Percentiles rank a stretch among this genome's conserved stretches.
Evolutionary conservation across 345 rosid genomes (phyloP).

Genomic region (Rhizophora apiculata): DNA sequence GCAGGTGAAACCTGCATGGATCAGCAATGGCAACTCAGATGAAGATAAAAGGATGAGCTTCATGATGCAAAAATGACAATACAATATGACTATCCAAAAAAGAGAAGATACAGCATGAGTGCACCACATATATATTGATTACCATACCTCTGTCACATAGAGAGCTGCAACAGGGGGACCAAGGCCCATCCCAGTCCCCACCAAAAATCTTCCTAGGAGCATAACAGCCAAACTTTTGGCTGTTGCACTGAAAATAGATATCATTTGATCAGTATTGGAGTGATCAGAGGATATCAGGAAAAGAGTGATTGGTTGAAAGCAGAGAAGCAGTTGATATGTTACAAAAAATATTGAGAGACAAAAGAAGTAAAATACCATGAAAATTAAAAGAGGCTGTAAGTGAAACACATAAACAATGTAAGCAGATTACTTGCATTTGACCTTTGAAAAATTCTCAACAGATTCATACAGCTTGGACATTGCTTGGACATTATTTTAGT

Average conservation of each 20-base stretch:
- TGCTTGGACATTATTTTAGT: not conserved
- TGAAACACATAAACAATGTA: not conserved
- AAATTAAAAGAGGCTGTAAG: conserved; percentile 4
- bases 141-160: conserved; percentile 85
- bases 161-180: conserved; percentile 93
- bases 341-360: no score
- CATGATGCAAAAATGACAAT: not conserved
- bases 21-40: conserved; percentile 14
- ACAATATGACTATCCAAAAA: not conserved
- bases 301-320: not conserved
- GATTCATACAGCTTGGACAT: not conserved
- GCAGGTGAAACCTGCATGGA: conserved; percentile 79
- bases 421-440: conserved; percentile 4
- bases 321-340: not conserved
- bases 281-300: not conserved
- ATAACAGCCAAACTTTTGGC: conserved; percentile 60
- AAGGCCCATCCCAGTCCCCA: conserved; percentile 93
- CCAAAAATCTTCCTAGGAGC: conserved; percentile 87
- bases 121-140: not conserved
- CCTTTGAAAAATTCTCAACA: not conserved
- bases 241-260: conserved; percentile 54
- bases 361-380: not conserved
- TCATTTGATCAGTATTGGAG: not conserved
- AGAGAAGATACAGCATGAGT: not conserved
- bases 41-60: conserved; percentile 5